Evolutionary conservation across 495 filamentous ascomycete genomes (phyloP), one percentile per base, ranked within the genome.

Genomic region (Aspergillus panamensis): DNA sequence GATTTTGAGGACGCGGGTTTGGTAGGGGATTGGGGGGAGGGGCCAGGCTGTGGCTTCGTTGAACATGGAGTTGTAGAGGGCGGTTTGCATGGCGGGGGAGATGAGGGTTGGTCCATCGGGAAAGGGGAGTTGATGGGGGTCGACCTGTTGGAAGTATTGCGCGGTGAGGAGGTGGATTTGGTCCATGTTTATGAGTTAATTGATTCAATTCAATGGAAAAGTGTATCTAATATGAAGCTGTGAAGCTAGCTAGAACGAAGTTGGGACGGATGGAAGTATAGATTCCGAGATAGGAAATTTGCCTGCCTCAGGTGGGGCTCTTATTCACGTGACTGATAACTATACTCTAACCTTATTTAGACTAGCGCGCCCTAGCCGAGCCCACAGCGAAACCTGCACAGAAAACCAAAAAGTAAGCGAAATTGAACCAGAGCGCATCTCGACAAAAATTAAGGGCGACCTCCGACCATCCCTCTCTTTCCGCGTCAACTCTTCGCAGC

Each of bases 121-220:
- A 63, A 85, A 80, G 14, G 73, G 68, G 32, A 91, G 73, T 16
- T 79, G 62, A 21, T 74, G 69, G 0, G 81, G 79, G n/a, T 83
- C 77, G 10, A 85, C 67, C 12, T 89, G 70, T 65, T 92, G 87
- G 45, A 87, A 75, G 62, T 88, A 92, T 58, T 91, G 87, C 31
- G 74, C 73, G 9, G 63, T 58, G 12, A 80, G 61, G 8, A 53
- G 70, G 32, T 69, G 37, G 60, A 61, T 51, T 17, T 19, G 45
- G 32, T 32, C 35, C 35, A 39, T 39, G 33, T 35, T 35, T 35
- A 8, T 13, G 13, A 20, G 17, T 48, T 39, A 43, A 60, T 52
- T 51, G 6, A 16, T 13, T n/a, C n/a, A n/a, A n/a, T n/a, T n/a
- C n/a, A n/a, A n/a, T n/a, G n/a, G n/a, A n/a, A n/a, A n/a, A n/a